Evolutionary conservation across 2,329 filamentous ascomycete species (phyloP).

Genomic region (Pyrenochaeta sp.): DNA sequence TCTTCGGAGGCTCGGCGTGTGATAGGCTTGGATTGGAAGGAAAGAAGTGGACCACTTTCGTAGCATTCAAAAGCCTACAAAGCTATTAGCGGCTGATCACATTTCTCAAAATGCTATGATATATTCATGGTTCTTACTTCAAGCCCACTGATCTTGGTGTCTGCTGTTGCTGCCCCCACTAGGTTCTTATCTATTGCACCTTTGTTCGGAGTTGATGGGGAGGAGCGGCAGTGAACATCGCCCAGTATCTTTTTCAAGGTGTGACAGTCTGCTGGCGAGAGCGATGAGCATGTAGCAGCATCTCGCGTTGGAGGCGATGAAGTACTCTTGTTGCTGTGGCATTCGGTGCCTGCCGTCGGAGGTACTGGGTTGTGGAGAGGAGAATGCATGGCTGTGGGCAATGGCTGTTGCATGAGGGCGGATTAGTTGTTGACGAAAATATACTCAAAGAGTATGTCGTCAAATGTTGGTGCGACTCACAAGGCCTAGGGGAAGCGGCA

Average conservation of each 20-base stretch:
- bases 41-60: neutral
- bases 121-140: neutral
- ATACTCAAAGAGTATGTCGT: neutral
- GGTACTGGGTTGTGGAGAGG: neutral
- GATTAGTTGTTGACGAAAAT: too few relatives aligned
- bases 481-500: neutral
- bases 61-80: neutral
- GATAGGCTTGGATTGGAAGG: neutral
- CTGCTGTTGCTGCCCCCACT: too few relatives aligned
- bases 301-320: neutral
- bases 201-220: neutral
- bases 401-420: neutral
- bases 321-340: slow-evolving; percentile 1
- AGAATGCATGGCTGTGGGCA: neutral
- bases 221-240: slow-evolving; percentile 6
- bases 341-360: slow-evolving; percentile 1
- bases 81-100: neutral
- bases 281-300: neutral
- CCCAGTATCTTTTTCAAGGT: slow-evolving; percentile 17
- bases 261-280: slow-evolving; percentile 21
- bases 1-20: slow-evolving; percentile 3
- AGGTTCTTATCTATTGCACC: neutral
- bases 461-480: too few relatives aligned
- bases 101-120: neutral
- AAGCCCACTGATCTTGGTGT: neutral